Base-by-base conservation (phyloP, 345 rosid species). In the Crucihimalaya himalaica region DNA sequence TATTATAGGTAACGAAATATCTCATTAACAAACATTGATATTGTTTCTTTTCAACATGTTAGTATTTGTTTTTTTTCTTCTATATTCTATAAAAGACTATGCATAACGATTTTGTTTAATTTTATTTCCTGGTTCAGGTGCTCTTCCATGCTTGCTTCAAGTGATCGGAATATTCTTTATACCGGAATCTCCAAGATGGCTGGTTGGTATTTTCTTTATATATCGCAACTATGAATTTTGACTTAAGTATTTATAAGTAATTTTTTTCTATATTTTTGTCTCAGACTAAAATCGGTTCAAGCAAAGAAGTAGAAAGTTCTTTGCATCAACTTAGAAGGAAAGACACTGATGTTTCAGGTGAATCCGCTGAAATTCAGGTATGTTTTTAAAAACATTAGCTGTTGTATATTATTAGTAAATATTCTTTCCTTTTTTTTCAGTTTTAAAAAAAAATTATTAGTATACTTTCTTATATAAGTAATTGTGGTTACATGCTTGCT, bases 171-270 rank as follows among this genome's bases (percentile, higher is more conserved):
- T 84, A 19, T 80, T 68, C 52, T 81, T 71, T 71, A 76, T 86
- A 61, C 86, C 89, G 9, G 89, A 86, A 70, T 86, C 89, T 59
- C 89, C 89, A 6, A 78, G 86, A 77, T 77, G 80, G 80, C 54
- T 77, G 80, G 89, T 86, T 80, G 16, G 80, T 71, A 43, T 51
- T 47, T 68, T 58, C 9, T 28, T 46, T 48, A 4, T 47, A 21
- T 23, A 16, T 27, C 43, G 5, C 13, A 64, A 47, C 57, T 39
- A 62, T 40, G 18, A 27, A 25, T 16, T 25, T 37, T 23, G 14
- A 62, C 23, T 23, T 5, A 18, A 58, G 3, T 55, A 50, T 52
- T 18, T 21, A 14, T 9, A 40, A n/a, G n/a, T n/a, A n/a, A n/a
- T n/a, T n/a, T n/a, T n/a, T n/a, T n/a, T n/a, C n/a, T n/a, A n/a